A percentile compares a stretch with the other conserved stretches of the same genome.
Evolutionary conservation across 352 stramenopile genomes (phyloP).

Genomic region (Phytophthora sojae): DNA sequence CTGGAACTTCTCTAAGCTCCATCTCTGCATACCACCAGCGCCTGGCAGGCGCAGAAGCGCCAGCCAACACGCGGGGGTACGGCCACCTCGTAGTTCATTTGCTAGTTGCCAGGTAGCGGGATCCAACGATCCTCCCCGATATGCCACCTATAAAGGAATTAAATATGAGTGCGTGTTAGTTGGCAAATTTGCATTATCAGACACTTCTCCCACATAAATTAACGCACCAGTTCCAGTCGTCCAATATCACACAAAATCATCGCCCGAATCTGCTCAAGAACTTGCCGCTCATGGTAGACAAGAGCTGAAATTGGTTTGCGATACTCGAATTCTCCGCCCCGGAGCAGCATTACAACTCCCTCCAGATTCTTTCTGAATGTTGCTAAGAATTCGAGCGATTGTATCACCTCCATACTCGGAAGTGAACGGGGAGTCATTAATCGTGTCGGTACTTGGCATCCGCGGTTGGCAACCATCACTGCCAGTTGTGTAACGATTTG

Average conservation of each 20-base stretch:
- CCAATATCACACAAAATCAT: slow-evolving; percentile 33
- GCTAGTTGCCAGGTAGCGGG: slow-evolving; percentile 1
- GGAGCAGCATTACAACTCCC: neutral
- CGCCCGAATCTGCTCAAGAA: slow-evolving; percentile 24
- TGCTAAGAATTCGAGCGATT: slow-evolving; percentile 18
- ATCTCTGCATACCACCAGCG: neutral
- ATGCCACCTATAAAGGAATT: slow-evolving; percentile 9
- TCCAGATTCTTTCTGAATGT: slow-evolving; percentile 15
- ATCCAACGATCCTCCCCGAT: slow-evolving; percentile 13
- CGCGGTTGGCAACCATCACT: slow-evolving; percentile 11
- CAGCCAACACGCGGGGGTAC: slow-evolving; percentile 16
- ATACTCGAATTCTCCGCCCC: slow-evolving; percentile 24
- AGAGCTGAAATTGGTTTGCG: slow-evolving; percentile 40
- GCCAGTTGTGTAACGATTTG: slow-evolving; percentile 11
- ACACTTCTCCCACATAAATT: neutral
- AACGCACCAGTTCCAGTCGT: slow-evolving; percentile 31
- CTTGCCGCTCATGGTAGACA: slow-evolving; percentile 25
- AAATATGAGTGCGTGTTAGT: neutral
- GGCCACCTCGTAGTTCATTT: slow-evolving; percentile 6
- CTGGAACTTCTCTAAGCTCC: slow-evolving; percentile 48
- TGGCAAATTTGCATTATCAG: slow-evolving; percentile 1
- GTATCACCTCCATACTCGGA: neutral
- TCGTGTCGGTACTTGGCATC: neutral
- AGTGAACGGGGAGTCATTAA: neutral
- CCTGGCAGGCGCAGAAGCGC: slow-evolving; percentile 9